phyloP scores from a whole-genome alignment of 2,329 filamentous ascomycete genomes.

The Colletotrichum nymphaeae region DNA sequence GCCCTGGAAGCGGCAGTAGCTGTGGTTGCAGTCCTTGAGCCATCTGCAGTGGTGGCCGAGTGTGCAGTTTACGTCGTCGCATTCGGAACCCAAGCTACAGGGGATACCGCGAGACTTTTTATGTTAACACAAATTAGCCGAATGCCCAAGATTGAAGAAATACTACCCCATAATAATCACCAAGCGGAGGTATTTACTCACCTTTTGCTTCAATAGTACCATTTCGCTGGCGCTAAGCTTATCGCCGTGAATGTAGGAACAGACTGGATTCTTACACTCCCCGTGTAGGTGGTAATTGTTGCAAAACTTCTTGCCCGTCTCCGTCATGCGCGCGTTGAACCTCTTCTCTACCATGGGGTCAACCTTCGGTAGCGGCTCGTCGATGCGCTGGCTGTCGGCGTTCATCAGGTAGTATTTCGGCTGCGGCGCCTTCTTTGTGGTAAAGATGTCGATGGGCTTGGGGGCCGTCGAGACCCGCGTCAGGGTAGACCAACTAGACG shows the following conservation, averaged over 20 bases:
- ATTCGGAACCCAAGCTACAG: conserved; percentile 35
- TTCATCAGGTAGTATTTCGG: conserved; percentile 45
- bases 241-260: conserved; percentile 38
- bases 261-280: conserved; percentile 36
- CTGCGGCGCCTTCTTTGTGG: conserved; percentile 37
- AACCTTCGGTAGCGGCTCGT: conserved; percentile 41
- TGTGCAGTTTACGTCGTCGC: conserved; percentile 36
- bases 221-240: conserved; percentile 35
- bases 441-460: conserved; percentile 43
- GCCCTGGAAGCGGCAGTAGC: conserved; percentile 37
- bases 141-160: background rate
- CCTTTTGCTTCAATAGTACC: conserved; percentile 37
- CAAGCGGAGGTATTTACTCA: background rate
- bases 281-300: conserved; percentile 39
- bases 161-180: too few relatives aligned
- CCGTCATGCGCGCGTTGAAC: conserved; percentile 36
- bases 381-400: conserved; percentile 44
- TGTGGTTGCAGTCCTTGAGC: conserved; percentile 36
- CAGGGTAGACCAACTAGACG: conserved; percentile 40
- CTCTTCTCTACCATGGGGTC: conserved; percentile 37
- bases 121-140: background rate
- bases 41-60: conserved; percentile 39
- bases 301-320: conserved; percentile 37
- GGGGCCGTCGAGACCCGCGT: conserved; percentile 28
- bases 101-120: conserved; percentile 32